These are phyloP conservation scores for Anthoceros angustus DNA, from an alignment of 225 moss, liverwort and hornwort species.

Conservation along the genomic window DNA sequence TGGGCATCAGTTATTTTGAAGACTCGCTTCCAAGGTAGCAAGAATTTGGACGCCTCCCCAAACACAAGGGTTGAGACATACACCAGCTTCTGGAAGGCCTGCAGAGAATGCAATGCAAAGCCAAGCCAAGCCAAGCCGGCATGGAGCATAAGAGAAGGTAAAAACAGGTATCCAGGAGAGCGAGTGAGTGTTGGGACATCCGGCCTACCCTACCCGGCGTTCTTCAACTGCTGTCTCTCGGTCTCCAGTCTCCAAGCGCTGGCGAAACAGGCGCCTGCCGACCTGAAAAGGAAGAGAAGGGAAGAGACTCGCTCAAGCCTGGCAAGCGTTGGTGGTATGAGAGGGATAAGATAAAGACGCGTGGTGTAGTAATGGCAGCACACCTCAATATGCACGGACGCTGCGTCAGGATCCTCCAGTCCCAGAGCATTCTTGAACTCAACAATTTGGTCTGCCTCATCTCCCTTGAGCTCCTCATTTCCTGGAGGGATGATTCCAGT, in stretches of 20 bases:
- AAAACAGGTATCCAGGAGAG: not conserved
- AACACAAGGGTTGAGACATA: slow-evolving; percentile 93
- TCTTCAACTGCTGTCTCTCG: slow-evolving; percentile 90
- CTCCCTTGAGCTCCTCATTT: slow-evolving; percentile 90
- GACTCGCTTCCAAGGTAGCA: slow-evolving; percentile 95
- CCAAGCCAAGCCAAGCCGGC: not conserved
- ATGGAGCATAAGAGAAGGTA: not conserved
- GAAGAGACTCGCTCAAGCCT: not conserved
- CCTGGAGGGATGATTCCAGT: slow-evolving; percentile 67
- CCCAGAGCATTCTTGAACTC: slow-evolving; percentile 75
- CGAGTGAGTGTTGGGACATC: not conserved
- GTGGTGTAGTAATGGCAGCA: not conserved
- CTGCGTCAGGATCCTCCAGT: slow-evolving; percentile 91
- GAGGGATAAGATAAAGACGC: not conserved
- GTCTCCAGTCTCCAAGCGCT: slow-evolving; percentile 92
- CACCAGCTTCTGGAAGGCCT: slow-evolving; percentile 94
- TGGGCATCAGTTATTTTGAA: slow-evolving; percentile 94
- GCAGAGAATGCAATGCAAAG: slow-evolving; percentile 8
- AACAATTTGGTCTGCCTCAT: slow-evolving; percentile 64
- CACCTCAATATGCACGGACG: slow-evolving; percentile 88
- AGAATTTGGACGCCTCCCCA: slow-evolving; percentile 94
- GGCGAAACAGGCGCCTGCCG: slow-evolving; percentile 81
- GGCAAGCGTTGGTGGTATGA: not conserved
- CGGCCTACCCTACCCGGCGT: slow-evolving; percentile 38
- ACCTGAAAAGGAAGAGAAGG: slow-evolving; percentile 30